Percentiles rank a stretch among this genome's conserved stretches.
These are phyloP conservation scores for Plasmopara halstedii DNA, from an alignment of 352 stramenopile genomes.

Conservation along the genomic window DNA sequence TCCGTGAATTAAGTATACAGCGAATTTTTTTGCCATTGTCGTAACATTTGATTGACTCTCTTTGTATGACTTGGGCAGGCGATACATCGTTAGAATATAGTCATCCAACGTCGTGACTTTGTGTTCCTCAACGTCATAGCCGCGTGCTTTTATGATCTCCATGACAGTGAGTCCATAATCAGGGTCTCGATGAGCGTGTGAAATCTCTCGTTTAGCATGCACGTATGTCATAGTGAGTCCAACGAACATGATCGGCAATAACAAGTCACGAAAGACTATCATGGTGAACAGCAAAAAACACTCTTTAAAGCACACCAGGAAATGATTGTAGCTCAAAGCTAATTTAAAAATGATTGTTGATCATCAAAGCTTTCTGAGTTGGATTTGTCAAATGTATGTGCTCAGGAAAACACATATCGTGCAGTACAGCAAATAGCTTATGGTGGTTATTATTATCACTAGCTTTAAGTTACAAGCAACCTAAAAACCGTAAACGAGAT, in stretches of 20 bases:
- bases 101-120: slow-evolving; percentile 45
- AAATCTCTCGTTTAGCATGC: slow-evolving; percentile 6
- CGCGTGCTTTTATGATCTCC: slow-evolving; percentile 37
- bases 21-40: slow-evolving; percentile 33
- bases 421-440: too few species aligned
- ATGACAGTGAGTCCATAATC: slow-evolving; percentile 40
- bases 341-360: too few species aligned
- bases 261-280: slow-evolving; percentile 5
- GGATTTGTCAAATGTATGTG: too few species aligned
- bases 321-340: too few species aligned
- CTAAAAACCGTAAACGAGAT: too few species aligned
- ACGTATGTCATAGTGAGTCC: slow-evolving; percentile 4
- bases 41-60: slow-evolving; percentile 30
- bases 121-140: slow-evolving; percentile 50
- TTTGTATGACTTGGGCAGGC: slow-evolving; percentile 42
- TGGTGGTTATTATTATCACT: too few species aligned
- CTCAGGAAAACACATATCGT: too few species aligned
- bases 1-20: slow-evolving; percentile 53
- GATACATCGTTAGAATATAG: slow-evolving; percentile 66
- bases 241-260: slow-evolving; percentile 8
- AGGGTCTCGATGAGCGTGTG: slow-evolving; percentile 27
- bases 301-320: too few species aligned
- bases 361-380: too few species aligned
- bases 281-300: too few species aligned
- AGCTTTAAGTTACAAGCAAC: too few species aligned